Base-by-base conservation (phyloP, 2,329 filamentous ascomycete genomes). In the Chalaropsis thielavioides region DNA sequence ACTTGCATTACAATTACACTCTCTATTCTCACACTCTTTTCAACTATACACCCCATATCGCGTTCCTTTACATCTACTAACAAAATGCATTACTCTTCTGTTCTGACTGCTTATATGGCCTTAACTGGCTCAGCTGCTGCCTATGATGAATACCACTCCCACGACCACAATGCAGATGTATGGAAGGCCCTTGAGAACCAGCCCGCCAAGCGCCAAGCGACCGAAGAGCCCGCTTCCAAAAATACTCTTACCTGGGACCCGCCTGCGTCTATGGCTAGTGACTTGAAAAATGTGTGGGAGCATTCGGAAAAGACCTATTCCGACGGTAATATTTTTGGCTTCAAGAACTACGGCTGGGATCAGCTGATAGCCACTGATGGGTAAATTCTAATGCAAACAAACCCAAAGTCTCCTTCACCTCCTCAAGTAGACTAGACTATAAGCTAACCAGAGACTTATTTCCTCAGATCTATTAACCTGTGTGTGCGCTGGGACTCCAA, bases 401-500 rank as follows among this genome's bases (percentile, higher is more conserved):
- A 13, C 22, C n/a, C 31, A 17, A 13, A 15, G 31, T 2, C 35
- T 41, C 13, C 2, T 1, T n/a, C 17, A 3, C 3, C 17, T 22
- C 1, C 27, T 2, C 22, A 43, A 15, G 27, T 5, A 7, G 10
- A 41, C 3, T 17, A 11, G 5, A 22, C 4, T 4, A 41, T 24
- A 43, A 19, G 19, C 44, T 54, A 63, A 63, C 44, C 35, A 35
- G 31, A n/a, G 1, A 7, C 19, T 15, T 56, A 19, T 60, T 6
- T 49, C 17, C n/a, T 59, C 62, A 69, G 66, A 17, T 40, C 56
- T 13, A 70, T 76, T 68, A 62, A 75, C 68, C 73, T 75, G 69
- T 79, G 76, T 63, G 76, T 79, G 3, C 74, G 77, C 51, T 79
- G 77, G 77, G 76, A 79, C 65, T 76, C 75, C 0, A 72, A 68